A percentile compares a stretch with the other conserved stretches of the same genome.
Evolutionary conservation across 2,329 filamentous ascomycete species (phyloP).

Genomic region (Teratosphaeriaceae sp.): DNA sequence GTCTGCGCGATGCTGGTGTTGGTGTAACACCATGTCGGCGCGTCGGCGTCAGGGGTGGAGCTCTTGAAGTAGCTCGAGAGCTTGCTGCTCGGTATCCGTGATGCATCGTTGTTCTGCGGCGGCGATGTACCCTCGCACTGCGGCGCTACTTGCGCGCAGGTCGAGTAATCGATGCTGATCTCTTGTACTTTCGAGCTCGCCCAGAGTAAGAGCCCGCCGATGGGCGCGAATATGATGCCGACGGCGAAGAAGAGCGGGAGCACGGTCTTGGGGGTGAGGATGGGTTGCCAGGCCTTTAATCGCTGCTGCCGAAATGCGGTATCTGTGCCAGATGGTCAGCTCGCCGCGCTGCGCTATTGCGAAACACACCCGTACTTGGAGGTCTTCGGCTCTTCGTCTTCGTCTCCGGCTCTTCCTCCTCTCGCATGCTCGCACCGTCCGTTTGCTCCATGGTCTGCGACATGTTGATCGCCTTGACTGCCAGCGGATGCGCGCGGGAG

Average conservation of each 20-base stretch:
- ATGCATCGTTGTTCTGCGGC: conserved; percentile 26
- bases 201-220: conserved; percentile 79
- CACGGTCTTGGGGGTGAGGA: conserved; percentile 90
- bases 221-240: conserved; percentile 86
- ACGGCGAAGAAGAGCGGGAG: conserved; percentile 86
- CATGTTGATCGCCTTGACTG: conserved; percentile 24
- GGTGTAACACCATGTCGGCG: conserved; percentile 60
- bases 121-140: conserved; percentile 34
- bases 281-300: conserved; percentile 97
- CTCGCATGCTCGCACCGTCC: conserved; percentile 39
- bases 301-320: conserved; percentile 96
- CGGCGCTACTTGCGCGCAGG: conserved; percentile 53
- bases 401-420: conserved; percentile 47
- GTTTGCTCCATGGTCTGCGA: conserved; percentile 40
- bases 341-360: neutral
- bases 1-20: conserved; percentile 19
- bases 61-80: conserved; percentile 67
- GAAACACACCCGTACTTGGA: conserved; percentile 55
- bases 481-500: neutral
- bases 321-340: conserved; percentile 49
- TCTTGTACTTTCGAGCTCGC: conserved; percentile 85
- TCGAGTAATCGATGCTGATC: conserved; percentile 82
- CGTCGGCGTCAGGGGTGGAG: conserved; percentile 19
- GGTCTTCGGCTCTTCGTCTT: conserved; percentile 87
- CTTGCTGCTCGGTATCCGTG: conserved; percentile 49